These are phyloP conservation scores for Ramularia endophylla DNA, from an alignment of 2,329 filamentous ascomycete species.

Conservation along the genomic window DNA sequence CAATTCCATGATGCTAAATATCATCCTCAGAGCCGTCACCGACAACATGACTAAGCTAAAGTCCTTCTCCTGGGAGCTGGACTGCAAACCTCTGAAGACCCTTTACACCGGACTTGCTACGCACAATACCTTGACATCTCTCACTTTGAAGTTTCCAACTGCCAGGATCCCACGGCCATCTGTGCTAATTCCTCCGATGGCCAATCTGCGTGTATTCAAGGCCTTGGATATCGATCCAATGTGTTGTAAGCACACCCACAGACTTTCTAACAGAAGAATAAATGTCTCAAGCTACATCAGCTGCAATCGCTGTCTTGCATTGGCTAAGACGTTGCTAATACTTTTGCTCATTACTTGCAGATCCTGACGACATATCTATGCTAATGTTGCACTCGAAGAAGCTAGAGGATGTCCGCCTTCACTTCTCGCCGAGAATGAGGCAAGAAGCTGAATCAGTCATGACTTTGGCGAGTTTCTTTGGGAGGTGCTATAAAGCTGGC, in stretches of 20 bases:
- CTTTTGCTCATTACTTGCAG: no score
- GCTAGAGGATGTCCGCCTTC: conserved; percentile 50
- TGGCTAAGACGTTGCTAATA: no score
- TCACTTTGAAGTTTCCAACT: conserved; percentile 52
- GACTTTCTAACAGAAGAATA: neutral
- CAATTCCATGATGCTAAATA: conserved; percentile 58
- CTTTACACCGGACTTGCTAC: conserved; percentile 52
- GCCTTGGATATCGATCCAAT: conserved; percentile 57
- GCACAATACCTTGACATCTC: conserved; percentile 44
- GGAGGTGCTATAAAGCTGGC: conserved; percentile 45
- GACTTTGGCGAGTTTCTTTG: conserved; percentile 50
- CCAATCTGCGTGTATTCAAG: conserved; percentile 48
- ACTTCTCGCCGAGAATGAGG: conserved; percentile 59
- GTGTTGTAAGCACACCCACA: conserved; percentile 31
- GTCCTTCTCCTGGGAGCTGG: conserved; percentile 56
- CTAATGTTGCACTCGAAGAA: conserved; percentile 50
- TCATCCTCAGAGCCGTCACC: conserved; percentile 52
- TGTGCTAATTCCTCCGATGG: conserved; percentile 50
- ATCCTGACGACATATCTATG: conserved; percentile 56
- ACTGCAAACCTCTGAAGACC: conserved; percentile 54
- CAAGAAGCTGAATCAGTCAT: conserved; percentile 53
- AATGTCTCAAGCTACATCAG: no score
- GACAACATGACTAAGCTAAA: conserved; percentile 53
- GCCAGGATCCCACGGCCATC: conserved; percentile 53
- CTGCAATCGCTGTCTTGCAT: no score